Evolutionary conservation across 148 eudicot genomes (phyloP).

Genomic region (Silene latifolia): DNA sequence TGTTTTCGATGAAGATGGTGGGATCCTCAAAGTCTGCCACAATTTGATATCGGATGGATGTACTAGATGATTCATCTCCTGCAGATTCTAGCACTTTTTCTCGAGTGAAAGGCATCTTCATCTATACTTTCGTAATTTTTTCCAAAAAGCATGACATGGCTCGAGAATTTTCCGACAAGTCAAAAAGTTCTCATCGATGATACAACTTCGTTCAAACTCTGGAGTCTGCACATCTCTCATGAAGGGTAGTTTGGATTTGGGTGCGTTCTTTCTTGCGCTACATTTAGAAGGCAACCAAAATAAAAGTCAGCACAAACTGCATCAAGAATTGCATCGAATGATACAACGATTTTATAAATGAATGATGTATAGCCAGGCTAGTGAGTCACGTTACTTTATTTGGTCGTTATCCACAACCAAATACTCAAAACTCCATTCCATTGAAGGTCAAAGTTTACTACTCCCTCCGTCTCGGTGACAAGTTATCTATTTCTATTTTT

Average conservation of each 20-base stretch:
- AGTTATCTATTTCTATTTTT: too few species aligned
- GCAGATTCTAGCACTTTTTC: slow-evolving; percentile 22
- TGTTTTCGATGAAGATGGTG: slow-evolving; percentile 20
- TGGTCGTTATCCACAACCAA: too few species aligned
- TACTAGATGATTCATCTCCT: slow-evolving; percentile 26
- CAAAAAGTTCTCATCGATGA: slow-evolving; percentile 28
- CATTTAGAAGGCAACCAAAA: slow-evolving; percentile 10
- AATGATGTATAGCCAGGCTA: too few species aligned
- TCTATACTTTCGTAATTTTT: slow-evolving; percentile 18
- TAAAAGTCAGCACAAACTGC: neutral
- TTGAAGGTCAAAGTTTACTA: too few species aligned
- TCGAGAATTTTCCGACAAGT: slow-evolving; percentile 27
- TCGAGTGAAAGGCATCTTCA: slow-evolving; percentile 20
- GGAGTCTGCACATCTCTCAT: slow-evolving; percentile 45
- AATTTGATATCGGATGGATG: slow-evolving; percentile 22
- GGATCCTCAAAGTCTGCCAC: slow-evolving; percentile 9
- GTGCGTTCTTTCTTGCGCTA: slow-evolving; percentile 40
- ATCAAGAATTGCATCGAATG: too few species aligned
- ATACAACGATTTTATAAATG: too few species aligned
- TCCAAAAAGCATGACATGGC: slow-evolving; percentile 21
- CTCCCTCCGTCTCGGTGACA: too few species aligned
- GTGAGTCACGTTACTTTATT: too few species aligned
- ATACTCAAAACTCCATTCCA: too few species aligned
- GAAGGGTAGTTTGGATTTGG: slow-evolving; percentile 32
- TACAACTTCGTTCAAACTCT: slow-evolving; percentile 33